These are phyloP conservation scores for Escallonia herrerae DNA, from an alignment of 129 eudicot genomes.

Conservation along the genomic window DNA sequence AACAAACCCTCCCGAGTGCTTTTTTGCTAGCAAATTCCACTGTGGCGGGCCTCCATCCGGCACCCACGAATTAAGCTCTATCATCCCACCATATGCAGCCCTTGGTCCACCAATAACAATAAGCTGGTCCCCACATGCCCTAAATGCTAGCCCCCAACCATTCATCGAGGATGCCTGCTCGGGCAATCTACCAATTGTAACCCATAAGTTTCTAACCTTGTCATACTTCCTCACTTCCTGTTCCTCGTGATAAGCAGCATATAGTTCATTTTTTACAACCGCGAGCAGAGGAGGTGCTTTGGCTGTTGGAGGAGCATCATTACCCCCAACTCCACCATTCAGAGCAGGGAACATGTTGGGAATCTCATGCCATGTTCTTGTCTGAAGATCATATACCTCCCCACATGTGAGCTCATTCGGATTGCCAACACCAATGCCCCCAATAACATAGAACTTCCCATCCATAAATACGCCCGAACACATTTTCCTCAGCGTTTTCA, in stretches of 20 bases:
- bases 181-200: slow-evolving; percentile 53
- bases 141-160: slow-evolving; percentile 81
- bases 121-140: slow-evolving; percentile 68
- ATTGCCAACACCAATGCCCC: slow-evolving; percentile 55
- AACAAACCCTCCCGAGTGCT: slow-evolving; percentile 54
- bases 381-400: slow-evolving; percentile 49
- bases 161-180: slow-evolving; percentile 53
- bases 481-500: slow-evolving; percentile 63
- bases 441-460: slow-evolving; percentile 60
- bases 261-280: slow-evolving; percentile 61
- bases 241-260: slow-evolving; percentile 58
- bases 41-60: slow-evolving; percentile 52
- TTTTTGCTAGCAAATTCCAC: slow-evolving; percentile 59
- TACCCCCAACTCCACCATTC: slow-evolving; percentile 17
- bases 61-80: slow-evolving; percentile 67
- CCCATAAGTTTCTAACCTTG: slow-evolving; percentile 45
- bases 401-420: slow-evolving; percentile 47
- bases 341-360: slow-evolving; percentile 57
- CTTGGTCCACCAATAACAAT: slow-evolving; percentile 70
- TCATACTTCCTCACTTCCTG: slow-evolving; percentile 56
- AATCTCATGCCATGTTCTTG: slow-evolving; percentile 49
- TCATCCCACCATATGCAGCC: slow-evolving; percentile 36
- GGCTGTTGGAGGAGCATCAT: slow-evolving; percentile 38
- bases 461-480: slow-evolving; percentile 80
- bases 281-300: slow-evolving; percentile 77